Evolutionary conservation across 108 stramenopile genomes (phyloP), one percentile per base, ranked within the genome.

Genomic region (Seminavis robusta): DNA sequence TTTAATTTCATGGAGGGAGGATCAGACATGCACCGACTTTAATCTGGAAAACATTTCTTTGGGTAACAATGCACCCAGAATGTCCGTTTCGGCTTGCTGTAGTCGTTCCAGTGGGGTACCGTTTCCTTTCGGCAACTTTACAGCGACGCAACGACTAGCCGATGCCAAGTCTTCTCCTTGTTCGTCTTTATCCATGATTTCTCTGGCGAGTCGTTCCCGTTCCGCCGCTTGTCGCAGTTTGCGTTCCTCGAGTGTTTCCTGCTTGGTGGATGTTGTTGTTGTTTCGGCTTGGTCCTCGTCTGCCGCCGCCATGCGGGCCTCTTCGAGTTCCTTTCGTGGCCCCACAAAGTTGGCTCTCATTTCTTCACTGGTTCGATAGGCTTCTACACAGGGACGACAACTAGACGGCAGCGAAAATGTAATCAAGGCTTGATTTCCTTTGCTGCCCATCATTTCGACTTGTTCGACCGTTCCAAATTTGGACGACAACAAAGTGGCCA

Each of bases 271-370:
- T 43, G 4, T 65, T 47, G 16, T 23, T 42, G 5, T 30, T 33
- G 43, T 51, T n/a, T n/a, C n/a, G n/a, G n/a, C n/a, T n/a, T n/a
- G n/a, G 46, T 3, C 20, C 23, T 40, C 65, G 17, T 48, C 65
- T 9, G 17, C 20, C 17, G 19, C 44, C 3, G 5, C 20, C 33
- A 20, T 3, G 4, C 19, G 45, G 15, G 63, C 38, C 10, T 47
- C 61, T 16, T 87, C 85, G 15, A 63, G 37, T n/a, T 74, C 75
- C 53, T 80, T 80, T 23, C 77, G 71, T 30, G 54, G 59, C 7
- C 89, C 89, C 9, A 92, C 77, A 57, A 70, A 85, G 21, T 74
- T 74, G 41, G 90, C 90, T 52, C 90, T 61, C 90, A 92, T 83
- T 47, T 69, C 74, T 25, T 79, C 69, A 49, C 81, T 85, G 13